phyloP scores from a whole-genome alignment of 2,329 filamentous ascomycete genomes.

The Beauveria australis region DNA sequence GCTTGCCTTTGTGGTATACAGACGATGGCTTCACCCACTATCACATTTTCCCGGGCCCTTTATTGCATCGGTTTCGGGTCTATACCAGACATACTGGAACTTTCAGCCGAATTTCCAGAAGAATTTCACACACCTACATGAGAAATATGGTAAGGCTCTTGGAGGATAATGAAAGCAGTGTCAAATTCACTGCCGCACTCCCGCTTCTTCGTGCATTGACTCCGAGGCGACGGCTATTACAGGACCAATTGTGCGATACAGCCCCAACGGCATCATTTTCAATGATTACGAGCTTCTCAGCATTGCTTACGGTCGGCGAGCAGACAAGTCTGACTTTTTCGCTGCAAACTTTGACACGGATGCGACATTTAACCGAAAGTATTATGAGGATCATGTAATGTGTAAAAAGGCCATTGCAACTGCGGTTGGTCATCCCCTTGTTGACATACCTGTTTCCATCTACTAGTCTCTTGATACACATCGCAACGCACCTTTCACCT shows the following conservation, averaged over 20 bases:
- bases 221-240: background rate
- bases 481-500: too few species aligned
- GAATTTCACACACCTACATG: background rate
- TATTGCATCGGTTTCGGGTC: background rate
- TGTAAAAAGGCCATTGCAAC: background rate
- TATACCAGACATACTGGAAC: background rate
- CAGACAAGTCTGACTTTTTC: background rate
- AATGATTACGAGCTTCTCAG: background rate
- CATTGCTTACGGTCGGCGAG: background rate
- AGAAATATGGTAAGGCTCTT: background rate
- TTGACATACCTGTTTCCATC: too few species aligned
- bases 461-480: too few species aligned
- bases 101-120: background rate
- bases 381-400: background rate
- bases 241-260: background rate
- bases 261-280: background rate
- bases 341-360: background rate
- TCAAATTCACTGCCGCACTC: too few species aligned
- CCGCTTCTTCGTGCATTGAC: background rate
- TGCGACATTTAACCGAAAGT: background rate
- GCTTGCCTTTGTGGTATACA: background rate
- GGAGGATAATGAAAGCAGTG: background rate
- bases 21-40: background rate
- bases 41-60: background rate
- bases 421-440: background rate